phyloP scores from a whole-genome alignment of 2,329 filamentous ascomycete genomes.

The Colletotrichum higginsianum region DNA sequence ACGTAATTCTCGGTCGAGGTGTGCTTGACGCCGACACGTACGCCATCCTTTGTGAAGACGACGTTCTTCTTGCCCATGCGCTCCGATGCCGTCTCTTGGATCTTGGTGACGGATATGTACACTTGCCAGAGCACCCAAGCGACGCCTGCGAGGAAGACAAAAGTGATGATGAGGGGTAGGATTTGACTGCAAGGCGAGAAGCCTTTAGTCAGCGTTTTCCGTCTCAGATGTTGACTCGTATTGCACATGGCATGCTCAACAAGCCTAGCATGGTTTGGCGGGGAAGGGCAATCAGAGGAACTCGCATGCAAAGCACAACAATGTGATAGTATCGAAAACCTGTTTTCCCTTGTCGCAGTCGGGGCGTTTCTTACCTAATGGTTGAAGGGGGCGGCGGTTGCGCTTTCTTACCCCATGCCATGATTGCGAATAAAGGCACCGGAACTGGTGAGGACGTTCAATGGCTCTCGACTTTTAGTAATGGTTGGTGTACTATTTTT shows the following conservation, averaged over 20 bases:
- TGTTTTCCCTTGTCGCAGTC: not conserved
- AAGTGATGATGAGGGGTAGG: constrained; percentile 76
- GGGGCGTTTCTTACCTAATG: constrained; percentile 24
- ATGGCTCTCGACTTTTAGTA: not conserved
- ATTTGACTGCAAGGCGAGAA: constrained; percentile 65
- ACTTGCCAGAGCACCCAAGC: constrained; percentile 81
- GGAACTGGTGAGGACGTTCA: not conserved
- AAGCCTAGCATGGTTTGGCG: not conserved
- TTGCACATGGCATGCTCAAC: not conserved
- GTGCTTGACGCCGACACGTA: constrained; percentile 80
- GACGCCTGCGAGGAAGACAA: constrained; percentile 68
- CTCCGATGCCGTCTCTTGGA: constrained; percentile 75
- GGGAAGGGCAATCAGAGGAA: not conserved
- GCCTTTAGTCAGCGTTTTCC: constrained; percentile 16
- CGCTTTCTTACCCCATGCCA: constrained; percentile 41
- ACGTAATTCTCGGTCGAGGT: constrained; percentile 79
- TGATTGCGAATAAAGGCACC: constrained; percentile 7
- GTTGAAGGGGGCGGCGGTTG: constrained; percentile 33
- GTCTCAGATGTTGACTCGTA: not conserved
- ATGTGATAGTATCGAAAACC: not conserved
- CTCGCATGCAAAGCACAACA: not conserved
- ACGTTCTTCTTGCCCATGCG: constrained; percentile 84
- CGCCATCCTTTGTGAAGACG: constrained; percentile 81
- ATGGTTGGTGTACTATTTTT: too few relatives aligned
- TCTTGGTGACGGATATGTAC: constrained; percentile 77